Evolutionary conservation across 345 rosid genomes (phyloP), one percentile per base, ranked within the genome.

Genomic region (Salix koriyanagi): DNA sequence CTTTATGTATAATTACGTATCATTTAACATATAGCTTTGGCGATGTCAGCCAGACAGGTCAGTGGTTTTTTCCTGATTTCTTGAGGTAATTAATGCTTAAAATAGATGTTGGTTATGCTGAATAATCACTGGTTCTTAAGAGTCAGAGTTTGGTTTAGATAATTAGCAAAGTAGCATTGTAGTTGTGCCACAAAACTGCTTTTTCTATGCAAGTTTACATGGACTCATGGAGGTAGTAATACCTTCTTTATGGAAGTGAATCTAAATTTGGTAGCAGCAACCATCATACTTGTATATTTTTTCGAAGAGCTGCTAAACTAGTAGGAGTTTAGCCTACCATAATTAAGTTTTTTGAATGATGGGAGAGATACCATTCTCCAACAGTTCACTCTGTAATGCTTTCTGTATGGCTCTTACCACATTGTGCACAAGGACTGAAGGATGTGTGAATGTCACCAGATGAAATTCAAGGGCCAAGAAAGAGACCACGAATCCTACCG

Each of bases 401-500:
- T 66, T 71, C 32, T 67, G 62, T 75, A 73, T 72, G 42, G 13
- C 52, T 64, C 44, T 67, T 74, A 23, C 32, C 13, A 9, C 12
- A 58, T 28, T 68, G 26, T 68, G 26, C 37, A 28, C 30, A 44
- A 67, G 42, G 58, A 75, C 81, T 85, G 70, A 79, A 71, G 50
- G 34, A 67, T 76, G 14, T 76, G 16, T 80, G 5, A 75, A 42
- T 78, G 73, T 71, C 56, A 46, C 48, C 83, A 95, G 98, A 84
- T 87, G 89, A 90, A 76, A 76, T 85, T 74, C 74, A 85, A 83
- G 87, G 90, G 74, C 97, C 97, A 21, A 80, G 4, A 70, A 93
- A 88, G 90, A 89, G 81, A 88, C 97, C 97, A n/a, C 89, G 87
- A 73, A 81, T 95, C 78, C 89, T 85, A 69, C 99, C 91, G 21